phyloP scores from a whole-genome alignment of 1,139 yeast species.

The Candida gigantensis region DNA sequence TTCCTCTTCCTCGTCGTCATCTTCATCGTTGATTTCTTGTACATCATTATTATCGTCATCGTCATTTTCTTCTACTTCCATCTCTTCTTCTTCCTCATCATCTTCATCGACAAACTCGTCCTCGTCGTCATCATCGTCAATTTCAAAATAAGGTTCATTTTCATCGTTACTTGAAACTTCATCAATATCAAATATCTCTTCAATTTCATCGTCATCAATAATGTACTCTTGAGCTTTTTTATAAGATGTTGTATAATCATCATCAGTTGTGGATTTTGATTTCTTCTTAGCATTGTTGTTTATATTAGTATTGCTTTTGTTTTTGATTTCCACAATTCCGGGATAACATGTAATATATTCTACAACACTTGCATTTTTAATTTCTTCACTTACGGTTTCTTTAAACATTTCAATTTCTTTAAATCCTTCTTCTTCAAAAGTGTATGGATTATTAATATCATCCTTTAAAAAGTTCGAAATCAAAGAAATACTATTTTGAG shows the following conservation, averaged over 20 bases:
- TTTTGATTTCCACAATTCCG: slow-evolving; percentile 25
- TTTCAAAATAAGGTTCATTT: slow-evolving; percentile 7
- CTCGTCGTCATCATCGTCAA: slow-evolving; percentile 11
- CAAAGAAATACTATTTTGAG: slow-evolving; percentile 53
- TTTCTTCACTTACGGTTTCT: slow-evolving; percentile 23
- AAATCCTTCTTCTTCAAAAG: slow-evolving; percentile 53
- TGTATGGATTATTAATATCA: slow-evolving; percentile 61
- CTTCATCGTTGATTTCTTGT: too few relatives aligned
- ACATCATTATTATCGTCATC: too few relatives aligned
- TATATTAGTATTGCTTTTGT: slow-evolving; percentile 1
- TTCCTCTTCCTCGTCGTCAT: slow-evolving; percentile 8
- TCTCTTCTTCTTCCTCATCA: slow-evolving; percentile 15
- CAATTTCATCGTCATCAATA: slow-evolving; percentile 15
- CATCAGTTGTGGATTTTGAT: slow-evolving; percentile 6
- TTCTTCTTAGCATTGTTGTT: not conserved
- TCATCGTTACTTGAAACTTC: not conserved
- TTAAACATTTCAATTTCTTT: slow-evolving; percentile 42
- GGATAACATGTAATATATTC: slow-evolving; percentile 35
- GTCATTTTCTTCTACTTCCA: slow-evolving; percentile 15
- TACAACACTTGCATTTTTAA: slow-evolving; percentile 16
- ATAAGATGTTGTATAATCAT: too few relatives aligned
- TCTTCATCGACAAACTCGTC: slow-evolving; percentile 11
- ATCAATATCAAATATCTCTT: slow-evolving; percentile 11
- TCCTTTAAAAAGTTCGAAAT: slow-evolving; percentile 61
- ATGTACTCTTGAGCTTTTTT: not conserved